These are phyloP conservation scores for Epipyxis sp. DNA, from an alignment of 108 stramenopile species.

Conservation along the genomic window DNA sequence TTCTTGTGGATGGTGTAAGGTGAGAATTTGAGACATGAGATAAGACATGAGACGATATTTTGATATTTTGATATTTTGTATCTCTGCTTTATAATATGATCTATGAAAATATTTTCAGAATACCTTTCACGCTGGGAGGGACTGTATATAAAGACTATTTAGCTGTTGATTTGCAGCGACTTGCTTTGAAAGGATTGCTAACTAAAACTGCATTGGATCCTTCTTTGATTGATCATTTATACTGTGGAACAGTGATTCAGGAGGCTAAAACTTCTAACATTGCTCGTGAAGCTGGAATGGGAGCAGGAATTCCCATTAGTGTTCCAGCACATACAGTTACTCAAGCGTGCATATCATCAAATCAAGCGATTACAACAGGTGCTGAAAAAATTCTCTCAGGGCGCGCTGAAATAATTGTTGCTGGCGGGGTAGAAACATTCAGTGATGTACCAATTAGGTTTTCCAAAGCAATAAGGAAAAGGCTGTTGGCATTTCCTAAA, in stretches of 20 bases:
- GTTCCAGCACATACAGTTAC: conserved; percentile 88
- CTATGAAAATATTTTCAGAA: not conserved
- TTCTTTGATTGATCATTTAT: conserved; percentile 79
- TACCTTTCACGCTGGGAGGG: conserved; percentile 83
- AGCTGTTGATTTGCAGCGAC: conserved; percentile 88
- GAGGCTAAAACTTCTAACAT: conserved; percentile 77
- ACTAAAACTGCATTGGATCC: conserved; percentile 86
- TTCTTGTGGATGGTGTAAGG: conserved; percentile 22
- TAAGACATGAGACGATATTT: no score
- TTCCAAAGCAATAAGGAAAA: conserved; percentile 74
- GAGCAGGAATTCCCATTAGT: conserved; percentile 80
- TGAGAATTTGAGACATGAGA: no score
- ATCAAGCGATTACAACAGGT: conserved; percentile 83
- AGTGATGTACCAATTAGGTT: conserved; percentile 92
- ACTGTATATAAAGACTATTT: conserved; percentile 88
- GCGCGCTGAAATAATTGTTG: conserved; percentile 83
- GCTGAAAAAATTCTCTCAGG: conserved; percentile 84
- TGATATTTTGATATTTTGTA: not conserved
- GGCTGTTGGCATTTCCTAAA: conserved; percentile 80
- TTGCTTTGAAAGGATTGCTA: conserved; percentile 84
- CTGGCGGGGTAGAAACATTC: conserved; percentile 93
- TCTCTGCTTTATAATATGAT: not conserved
- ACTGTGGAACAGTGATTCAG: conserved; percentile 75
- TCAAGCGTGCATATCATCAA: conserved; percentile 92
- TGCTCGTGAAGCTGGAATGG: conserved; percentile 83